Evolutionary conservation across 306 rosid genomes (phyloP).

Genomic region (Prunus mume): DNA sequence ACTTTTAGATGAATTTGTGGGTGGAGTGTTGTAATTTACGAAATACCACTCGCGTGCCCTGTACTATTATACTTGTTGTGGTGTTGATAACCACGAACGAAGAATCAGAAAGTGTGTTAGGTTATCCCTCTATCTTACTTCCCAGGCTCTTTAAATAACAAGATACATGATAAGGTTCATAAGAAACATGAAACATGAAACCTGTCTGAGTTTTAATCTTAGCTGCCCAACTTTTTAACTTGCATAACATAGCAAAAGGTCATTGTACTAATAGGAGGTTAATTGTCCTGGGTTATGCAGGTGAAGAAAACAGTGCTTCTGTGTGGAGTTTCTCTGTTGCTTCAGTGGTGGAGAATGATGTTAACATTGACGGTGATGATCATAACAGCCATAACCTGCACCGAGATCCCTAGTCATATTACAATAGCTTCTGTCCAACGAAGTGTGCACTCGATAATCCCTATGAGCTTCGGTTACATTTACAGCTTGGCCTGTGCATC

Average conservation of each 20-base stretch:
- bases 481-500: neutral
- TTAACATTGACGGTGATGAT: slow-evolving; percentile 14
- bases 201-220: neutral
- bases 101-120: neutral
- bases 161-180: neutral
- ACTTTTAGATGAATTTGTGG: neutral
- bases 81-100: neutral
- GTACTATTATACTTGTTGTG: neutral
- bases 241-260: neutral
- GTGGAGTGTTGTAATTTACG: neutral
- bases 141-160: neutral
- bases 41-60: neutral
- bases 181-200: neutral
- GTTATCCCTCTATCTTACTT: neutral
- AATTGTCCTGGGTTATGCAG: slow-evolving; percentile 39
- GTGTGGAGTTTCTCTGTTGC: slow-evolving; percentile 77
- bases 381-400: slow-evolving; percentile 29
- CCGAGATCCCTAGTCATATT: slow-evolving; percentile 16
- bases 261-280: neutral
- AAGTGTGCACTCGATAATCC: neutral
- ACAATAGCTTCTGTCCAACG: neutral
- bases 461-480: neutral
- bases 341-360: slow-evolving; percentile 38
- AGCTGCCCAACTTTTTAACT: neutral
- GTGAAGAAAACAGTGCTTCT: slow-evolving; percentile 75